phyloP scores from a whole-genome alignment of 129 eudicot genomes.

The Flaveria ramosissima region DNA sequence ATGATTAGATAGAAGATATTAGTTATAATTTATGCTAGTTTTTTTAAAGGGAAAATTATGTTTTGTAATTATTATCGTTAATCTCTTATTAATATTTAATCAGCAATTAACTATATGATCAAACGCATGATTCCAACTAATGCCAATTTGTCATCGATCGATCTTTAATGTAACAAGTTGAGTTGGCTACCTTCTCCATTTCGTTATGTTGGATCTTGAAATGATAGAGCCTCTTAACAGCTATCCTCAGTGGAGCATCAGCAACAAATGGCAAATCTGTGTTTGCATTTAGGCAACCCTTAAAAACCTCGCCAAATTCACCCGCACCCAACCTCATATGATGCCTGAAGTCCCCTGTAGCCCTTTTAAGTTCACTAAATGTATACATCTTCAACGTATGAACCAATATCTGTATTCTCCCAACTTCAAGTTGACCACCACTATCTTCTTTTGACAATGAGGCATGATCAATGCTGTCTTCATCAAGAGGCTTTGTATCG shows the following conservation, averaged over 20 bases:
- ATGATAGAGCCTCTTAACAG: slow-evolving; percentile 18
- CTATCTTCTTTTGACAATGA: not conserved
- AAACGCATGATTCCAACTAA: not conserved
- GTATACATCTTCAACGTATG: not conserved
- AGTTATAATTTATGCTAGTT: too few species aligned
- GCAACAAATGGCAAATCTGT: not conserved
- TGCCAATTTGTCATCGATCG: not conserved
- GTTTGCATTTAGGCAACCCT: slow-evolving; percentile 7
- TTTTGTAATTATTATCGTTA: too few species aligned
- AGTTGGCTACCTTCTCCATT: slow-evolving; percentile 1
- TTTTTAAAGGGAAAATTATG: too few species aligned
- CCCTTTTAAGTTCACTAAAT: not conserved
- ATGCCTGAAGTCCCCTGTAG: slow-evolving; percentile 1
- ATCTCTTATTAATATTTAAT: too few species aligned
- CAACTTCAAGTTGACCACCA: not conserved
- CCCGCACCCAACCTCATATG: slow-evolving; percentile 9
- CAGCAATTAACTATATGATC: not conserved
- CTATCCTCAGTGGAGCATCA: not conserved
- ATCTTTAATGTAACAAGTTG: not conserved
- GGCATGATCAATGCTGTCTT: not conserved
- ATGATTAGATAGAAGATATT: not conserved
- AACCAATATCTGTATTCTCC: not conserved
- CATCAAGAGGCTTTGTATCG: not conserved
- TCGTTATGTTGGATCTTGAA: not conserved
- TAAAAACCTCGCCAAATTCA: slow-evolving; percentile 17